Conservation (phyloP, 2,329 filamentous ascomycete genomes). For the Colletotrichum sansevieriae region DNA sequence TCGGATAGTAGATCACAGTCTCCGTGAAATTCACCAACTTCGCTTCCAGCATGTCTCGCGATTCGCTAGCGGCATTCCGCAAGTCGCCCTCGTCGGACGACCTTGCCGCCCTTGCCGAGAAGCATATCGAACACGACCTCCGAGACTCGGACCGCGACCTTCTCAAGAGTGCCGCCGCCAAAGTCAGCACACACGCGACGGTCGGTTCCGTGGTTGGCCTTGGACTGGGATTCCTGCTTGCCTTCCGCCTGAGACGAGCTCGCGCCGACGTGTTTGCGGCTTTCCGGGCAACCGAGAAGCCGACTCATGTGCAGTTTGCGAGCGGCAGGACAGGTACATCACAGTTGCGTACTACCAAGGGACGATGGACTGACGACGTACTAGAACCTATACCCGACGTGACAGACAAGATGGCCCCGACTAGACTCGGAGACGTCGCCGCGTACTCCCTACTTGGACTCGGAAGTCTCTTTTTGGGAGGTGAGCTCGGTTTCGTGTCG, state of each 20-base stretch:
- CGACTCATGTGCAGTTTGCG: conserved; percentile 71
- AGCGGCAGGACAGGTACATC: conserved; percentile 68
- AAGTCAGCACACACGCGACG: conserved; percentile 66
- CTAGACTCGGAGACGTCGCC: conserved; percentile 69
- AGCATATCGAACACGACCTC: conserved; percentile 69
- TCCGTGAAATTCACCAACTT: background rate
- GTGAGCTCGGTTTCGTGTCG: conserved; percentile 71
- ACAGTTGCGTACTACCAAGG: background rate
- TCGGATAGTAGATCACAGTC: accelerated
- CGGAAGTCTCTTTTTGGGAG: conserved; percentile 73
- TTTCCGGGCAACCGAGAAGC: conserved; percentile 72
- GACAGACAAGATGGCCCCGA: conserved; percentile 68
- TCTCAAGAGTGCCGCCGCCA: conserved; percentile 66
- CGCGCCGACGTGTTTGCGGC: conserved; percentile 71
- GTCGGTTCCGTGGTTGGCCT: conserved; percentile 72
- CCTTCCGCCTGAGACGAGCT: conserved; percentile 67
- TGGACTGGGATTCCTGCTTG: conserved; percentile 69
- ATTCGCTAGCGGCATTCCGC: conserved; percentile 52
- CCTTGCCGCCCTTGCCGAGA: conserved; percentile 66
- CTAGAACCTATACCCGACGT: conserved; percentile 73
- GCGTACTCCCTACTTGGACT: conserved; percentile 73
- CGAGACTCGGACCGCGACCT: conserved; percentile 69
- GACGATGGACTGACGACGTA: background rate
- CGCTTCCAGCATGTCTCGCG: conserved; percentile 26
- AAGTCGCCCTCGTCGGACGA: conserved; percentile 57